Evolutionary conservation across 1,284 basidiomycete species (phyloP).

Genomic region (Meripilus lineatus): DNA sequence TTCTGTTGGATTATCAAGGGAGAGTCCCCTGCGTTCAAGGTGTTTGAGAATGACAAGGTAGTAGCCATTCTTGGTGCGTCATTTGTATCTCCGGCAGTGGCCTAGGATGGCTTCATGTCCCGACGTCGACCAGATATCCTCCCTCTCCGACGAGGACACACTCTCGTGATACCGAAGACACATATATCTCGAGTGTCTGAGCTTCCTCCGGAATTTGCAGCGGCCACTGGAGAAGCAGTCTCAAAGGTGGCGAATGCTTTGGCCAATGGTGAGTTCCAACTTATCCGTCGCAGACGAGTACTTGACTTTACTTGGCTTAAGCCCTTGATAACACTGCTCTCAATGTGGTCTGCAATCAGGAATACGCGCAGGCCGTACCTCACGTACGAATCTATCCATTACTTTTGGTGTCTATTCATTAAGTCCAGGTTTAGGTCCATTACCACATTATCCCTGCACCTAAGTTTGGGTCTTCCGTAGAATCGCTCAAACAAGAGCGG

Average conservation of each 20-base stretch:
- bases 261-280: slow-evolving; percentile 44
- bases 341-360: slow-evolving; percentile 76
- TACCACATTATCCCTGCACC: slow-evolving; percentile 79
- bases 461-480: slow-evolving; percentile 29
- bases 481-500: slow-evolving; percentile 17
- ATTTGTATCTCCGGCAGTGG: no score
- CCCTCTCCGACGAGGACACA: slow-evolving; percentile 63
- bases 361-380: slow-evolving; percentile 77
- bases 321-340: slow-evolving; percentile 61
- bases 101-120: no score
- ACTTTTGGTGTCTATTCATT: no score
- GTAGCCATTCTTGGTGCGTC: slow-evolving; percentile 61
- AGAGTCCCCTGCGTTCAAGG: slow-evolving; percentile 39
- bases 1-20: slow-evolving; percentile 61
- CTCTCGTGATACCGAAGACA: slow-evolving; percentile 62
- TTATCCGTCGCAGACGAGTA: no score
- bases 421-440: slow-evolving; percentile 54
- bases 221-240: slow-evolving; percentile 52
- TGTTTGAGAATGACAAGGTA: slow-evolving; percentile 65
- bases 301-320: no score
- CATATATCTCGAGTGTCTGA: slow-evolving; percentile 62
- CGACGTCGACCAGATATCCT: slow-evolving; percentile 57
- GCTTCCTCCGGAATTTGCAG: slow-evolving; percentile 55
- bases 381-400: slow-evolving; percentile 41
- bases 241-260: slow-evolving; percentile 59